phyloP scores from a whole-genome alignment of 1,284 basidiomycete genomes.

The Phylloporus sp. region DNA sequence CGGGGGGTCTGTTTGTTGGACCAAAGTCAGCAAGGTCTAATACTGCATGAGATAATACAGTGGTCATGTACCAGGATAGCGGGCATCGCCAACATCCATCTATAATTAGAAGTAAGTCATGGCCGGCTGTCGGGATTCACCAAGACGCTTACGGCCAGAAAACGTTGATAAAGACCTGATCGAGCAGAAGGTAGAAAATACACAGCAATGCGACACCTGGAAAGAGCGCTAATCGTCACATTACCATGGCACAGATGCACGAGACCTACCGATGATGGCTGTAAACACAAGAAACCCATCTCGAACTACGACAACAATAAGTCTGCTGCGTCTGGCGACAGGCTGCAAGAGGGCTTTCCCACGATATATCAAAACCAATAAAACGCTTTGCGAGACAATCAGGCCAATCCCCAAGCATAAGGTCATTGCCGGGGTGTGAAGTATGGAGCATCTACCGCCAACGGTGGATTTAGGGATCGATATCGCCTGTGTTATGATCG shows the following conservation, averaged over 20 bases:
- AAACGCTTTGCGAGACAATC: constrained; percentile 17
- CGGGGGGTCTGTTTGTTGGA: constrained; percentile 22
- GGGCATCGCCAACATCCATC: constrained; percentile 20
- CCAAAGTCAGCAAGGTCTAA: not conserved
- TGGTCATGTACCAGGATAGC: constrained; percentile 20
- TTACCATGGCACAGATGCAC: not conserved
- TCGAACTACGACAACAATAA: constrained; percentile 20
- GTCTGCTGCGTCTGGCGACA: constrained; percentile 18
- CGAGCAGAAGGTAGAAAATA: constrained; percentile 9
- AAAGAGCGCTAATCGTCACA: not conserved
- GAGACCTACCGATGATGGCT: constrained; percentile 12
- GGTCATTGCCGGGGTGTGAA: constrained; percentile 1
- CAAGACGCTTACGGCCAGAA: constrained; percentile 22
- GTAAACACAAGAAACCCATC: constrained; percentile 24
- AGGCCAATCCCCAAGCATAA: constrained; percentile 7
- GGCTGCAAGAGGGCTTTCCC: constrained; percentile 18
- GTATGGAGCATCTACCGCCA: constrained; percentile 18
- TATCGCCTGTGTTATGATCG: not conserved
- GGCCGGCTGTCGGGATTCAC: not conserved
- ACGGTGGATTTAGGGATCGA: constrained; percentile 4
- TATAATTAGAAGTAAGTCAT: constrained; percentile 1
- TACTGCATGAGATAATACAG: not conserved
- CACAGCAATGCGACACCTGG: constrained; percentile 10
- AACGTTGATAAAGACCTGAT: constrained; percentile 15
- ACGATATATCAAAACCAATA: constrained; percentile 22